Conservation (phyloP, 768 basidiomycete genomes). For the Boletus vermiculosoides region DNA sequence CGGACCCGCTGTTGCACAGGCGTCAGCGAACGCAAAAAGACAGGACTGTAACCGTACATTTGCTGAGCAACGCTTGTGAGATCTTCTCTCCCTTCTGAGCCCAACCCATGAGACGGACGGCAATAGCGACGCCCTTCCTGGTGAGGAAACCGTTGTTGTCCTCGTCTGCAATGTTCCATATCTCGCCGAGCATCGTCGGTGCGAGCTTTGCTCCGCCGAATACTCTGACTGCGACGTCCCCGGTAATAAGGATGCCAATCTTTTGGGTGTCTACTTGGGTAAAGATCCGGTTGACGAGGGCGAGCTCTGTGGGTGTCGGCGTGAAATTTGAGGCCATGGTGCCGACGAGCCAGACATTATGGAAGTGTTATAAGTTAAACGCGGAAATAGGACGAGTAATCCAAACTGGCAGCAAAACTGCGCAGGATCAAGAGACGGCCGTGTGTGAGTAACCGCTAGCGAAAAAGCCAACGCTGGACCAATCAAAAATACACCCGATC, state of each 20-base stretch:
- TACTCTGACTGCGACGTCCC: conserved; percentile 86
- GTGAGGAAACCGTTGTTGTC: conserved; percentile 93
- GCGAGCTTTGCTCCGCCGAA: conserved; percentile 82
- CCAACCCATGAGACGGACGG: conserved; percentile 89
- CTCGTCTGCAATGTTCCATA: conserved; percentile 91
- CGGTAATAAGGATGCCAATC: conserved; percentile 80
- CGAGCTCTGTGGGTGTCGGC: conserved; percentile 47
- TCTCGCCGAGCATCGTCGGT: conserved; percentile 79
- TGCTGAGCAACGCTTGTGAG: conserved; percentile 57
- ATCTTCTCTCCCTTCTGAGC: conserved; percentile 83
- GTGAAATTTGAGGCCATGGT: conserved; percentile 44
- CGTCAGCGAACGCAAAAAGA: conserved; percentile 12
- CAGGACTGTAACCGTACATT: conserved; percentile 53
- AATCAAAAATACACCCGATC: not conserved
- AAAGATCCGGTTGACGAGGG: conserved; percentile 74
- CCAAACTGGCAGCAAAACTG: conserved; percentile 13
- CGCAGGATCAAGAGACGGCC: no score
- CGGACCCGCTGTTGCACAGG: conserved; percentile 65
- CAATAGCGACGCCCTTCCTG: conserved; percentile 82
- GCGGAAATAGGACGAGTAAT: not conserved
- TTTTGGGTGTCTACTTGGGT: conserved; percentile 71
- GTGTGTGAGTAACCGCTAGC: no score
- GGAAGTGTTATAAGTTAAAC: conserved; percentile 24
- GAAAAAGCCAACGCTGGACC: no score
- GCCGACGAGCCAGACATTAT: not conserved